Evolutionary conservation across 148 eudicot genomes (phyloP).

Genomic region (Limonium bicolor): DNA sequence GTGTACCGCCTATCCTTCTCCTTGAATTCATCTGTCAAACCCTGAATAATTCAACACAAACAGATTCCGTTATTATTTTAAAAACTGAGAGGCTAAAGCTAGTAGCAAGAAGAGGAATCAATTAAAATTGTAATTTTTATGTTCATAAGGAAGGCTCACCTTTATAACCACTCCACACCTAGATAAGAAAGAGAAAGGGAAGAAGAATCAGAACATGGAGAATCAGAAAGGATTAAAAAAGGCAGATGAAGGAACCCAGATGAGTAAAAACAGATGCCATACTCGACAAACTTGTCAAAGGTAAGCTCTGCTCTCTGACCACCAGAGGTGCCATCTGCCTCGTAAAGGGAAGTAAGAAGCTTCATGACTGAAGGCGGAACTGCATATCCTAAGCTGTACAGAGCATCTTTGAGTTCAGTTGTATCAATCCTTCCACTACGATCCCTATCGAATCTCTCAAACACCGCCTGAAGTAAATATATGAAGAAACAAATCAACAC

Average conservation of each 20-base stretch:
- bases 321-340: slow-evolving; percentile 30
- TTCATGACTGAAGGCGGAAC: slow-evolving; percentile 64
- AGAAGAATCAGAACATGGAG: too few species aligned
- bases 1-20: slow-evolving; percentile 55
- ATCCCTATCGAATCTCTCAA: slow-evolving; percentile 67
- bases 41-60: slow-evolving; percentile 21
- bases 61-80: background rate
- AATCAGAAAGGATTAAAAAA: too few species aligned
- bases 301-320: slow-evolving; percentile 34
- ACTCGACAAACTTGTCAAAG: slow-evolving; percentile 71
- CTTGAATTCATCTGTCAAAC: slow-evolving; percentile 77
- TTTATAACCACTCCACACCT: slow-evolving; percentile 73
- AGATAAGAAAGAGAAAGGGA: too few species aligned
- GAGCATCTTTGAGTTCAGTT: slow-evolving; percentile 50
- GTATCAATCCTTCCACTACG: slow-evolving; percentile 57
- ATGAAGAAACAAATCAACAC: too few species aligned
- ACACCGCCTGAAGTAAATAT: slow-evolving; percentile 33
- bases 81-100: background rate
- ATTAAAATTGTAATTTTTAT: background rate
- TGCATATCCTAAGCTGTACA: slow-evolving; percentile 53
- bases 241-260: too few species aligned
- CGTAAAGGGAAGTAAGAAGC: slow-evolving; percentile 44
- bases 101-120: background rate
- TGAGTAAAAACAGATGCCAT: slow-evolving; percentile 15
- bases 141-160: slow-evolving; percentile 16